Conservation (phyloP, 495 filamentous ascomycete species). For the Aspergillus mulundensis region DNA sequence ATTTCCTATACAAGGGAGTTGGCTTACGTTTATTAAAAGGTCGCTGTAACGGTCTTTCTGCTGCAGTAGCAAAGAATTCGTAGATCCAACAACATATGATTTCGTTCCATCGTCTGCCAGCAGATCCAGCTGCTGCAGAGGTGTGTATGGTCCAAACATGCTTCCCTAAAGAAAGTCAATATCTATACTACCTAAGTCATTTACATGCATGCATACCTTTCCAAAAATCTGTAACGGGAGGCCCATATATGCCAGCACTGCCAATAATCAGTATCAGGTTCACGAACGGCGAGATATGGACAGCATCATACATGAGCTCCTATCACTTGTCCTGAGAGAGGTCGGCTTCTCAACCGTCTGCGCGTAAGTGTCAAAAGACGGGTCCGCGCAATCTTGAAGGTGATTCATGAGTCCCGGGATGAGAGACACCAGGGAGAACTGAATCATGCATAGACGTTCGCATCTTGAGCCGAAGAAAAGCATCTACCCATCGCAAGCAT, state of each 20-base stretch:
- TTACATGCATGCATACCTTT: conserved; percentile 53
- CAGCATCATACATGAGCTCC: conserved; percentile 61
- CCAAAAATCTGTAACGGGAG: conserved; percentile 93
- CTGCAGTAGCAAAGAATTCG: conserved; percentile 87
- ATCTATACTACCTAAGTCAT: not conserved
- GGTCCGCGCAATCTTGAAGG: conserved; percentile 88
- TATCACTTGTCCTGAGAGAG: conserved; percentile 85
- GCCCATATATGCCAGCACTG: conserved; percentile 88
- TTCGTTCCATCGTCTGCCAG: conserved; percentile 93
- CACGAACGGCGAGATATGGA: not conserved
- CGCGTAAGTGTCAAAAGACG: conserved; percentile 79
- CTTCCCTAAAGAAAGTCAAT: conserved; percentile 60
- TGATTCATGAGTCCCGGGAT: conserved; percentile 85
- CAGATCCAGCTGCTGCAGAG: conserved; percentile 90
- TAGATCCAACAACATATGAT: conserved; percentile 95
- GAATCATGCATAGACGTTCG: conserved; percentile 94
- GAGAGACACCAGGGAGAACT: conserved; percentile 91
- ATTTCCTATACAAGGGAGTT: too few relatives aligned
- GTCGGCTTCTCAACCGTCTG: conserved; percentile 71
- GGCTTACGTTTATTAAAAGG: conserved; percentile 78
- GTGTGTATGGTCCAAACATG: conserved; percentile 95
- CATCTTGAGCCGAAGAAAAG: conserved; percentile 96
- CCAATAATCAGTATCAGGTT: conserved; percentile 22
- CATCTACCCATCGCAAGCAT: conserved; percentile 58
- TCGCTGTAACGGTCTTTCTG: conserved; percentile 98